Percentiles rank a stretch among this genome's conserved stretches.
Conservation (phyloP, 208 protist genomes). For the Wallacemonas sp. region DNA sequence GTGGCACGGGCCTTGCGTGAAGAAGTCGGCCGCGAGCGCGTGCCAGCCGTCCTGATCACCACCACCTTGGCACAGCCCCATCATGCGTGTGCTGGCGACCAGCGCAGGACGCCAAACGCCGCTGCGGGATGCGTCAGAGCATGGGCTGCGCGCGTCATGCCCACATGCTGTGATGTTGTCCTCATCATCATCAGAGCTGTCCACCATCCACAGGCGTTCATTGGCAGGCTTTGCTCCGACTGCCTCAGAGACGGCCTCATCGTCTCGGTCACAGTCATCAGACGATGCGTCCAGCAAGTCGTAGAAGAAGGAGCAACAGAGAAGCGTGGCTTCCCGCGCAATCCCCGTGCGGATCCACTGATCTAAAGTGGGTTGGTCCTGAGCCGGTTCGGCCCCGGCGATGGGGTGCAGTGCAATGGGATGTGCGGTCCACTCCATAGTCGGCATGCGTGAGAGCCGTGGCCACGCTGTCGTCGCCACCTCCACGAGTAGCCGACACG, state of each 20-base stretch:
- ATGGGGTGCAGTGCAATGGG: no score
- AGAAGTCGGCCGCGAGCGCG: background rate
- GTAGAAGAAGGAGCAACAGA: slow-evolving; percentile 42
- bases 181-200: background rate
- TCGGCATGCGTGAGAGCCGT: background rate
- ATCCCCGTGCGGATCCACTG: slow-evolving; percentile 17
- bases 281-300: slow-evolving; percentile 1
- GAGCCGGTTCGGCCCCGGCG: background rate
- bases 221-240: background rate
- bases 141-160: no score
- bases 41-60: background rate
- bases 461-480: background rate
- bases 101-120: background rate
- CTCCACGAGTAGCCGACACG: slow-evolving; percentile 2
- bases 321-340: slow-evolving; percentile 29
- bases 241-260: background rate
- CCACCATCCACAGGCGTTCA: slow-evolving; percentile 9
- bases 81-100: background rate
- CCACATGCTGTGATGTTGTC: no score
- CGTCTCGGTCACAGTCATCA: slow-evolving; percentile 15
- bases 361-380: background rate
- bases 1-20: slow-evolving; percentile 2
- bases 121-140: background rate
- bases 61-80: no score
- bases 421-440: background rate